Conservation (phyloP, 2,329 filamentous ascomycete species). For the Penicillium sp. region DNA sequence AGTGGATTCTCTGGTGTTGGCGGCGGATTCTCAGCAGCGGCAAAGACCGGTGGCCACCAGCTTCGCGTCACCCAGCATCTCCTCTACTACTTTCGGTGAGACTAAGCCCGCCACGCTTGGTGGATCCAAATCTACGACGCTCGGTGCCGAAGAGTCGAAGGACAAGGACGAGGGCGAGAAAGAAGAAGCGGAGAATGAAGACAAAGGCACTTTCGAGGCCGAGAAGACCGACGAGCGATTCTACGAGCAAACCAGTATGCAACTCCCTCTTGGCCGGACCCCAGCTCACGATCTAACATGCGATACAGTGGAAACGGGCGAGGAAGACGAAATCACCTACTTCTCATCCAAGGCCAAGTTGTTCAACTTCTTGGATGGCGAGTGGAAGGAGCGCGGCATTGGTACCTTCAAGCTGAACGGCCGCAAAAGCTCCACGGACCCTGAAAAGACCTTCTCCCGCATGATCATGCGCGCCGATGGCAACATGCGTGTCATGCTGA, state of each 20-base stretch:
- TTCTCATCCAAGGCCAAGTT: conserved; percentile 76
- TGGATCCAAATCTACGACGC: conserved; percentile 52
- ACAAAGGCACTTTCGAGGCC: conserved; percentile 45
- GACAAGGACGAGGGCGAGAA: conserved; percentile 46
- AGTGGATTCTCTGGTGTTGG: conserved; percentile 37
- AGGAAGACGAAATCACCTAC: conserved; percentile 72
- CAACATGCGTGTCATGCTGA: conserved; percentile 78
- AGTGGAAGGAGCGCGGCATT: conserved; percentile 85
- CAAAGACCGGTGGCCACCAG: conserved; percentile 48
- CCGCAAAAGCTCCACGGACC: conserved; percentile 42
- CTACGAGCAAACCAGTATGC: conserved; percentile 61
- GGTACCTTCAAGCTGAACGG: conserved; percentile 83
- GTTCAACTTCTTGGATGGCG: conserved; percentile 67
- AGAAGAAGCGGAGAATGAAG: conserved; percentile 50
- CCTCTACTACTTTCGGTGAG: conserved; percentile 40
- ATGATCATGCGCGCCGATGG: conserved; percentile 90
- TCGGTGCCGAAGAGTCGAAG: conserved; percentile 64
- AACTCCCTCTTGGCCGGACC: neutral
- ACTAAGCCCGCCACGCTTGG: conserved; percentile 40
- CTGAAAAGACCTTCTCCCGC: conserved; percentile 59
- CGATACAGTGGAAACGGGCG: conserved; percentile 70
- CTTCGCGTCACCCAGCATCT: conserved; percentile 62
- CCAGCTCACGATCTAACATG: conserved; percentile 24
- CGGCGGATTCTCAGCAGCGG: conserved; percentile 48
- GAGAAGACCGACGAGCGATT: conserved; percentile 48